Base-by-base conservation (phyloP, 1,139 yeast genomes). In the Debaryomycetaceae sp. region DNA sequence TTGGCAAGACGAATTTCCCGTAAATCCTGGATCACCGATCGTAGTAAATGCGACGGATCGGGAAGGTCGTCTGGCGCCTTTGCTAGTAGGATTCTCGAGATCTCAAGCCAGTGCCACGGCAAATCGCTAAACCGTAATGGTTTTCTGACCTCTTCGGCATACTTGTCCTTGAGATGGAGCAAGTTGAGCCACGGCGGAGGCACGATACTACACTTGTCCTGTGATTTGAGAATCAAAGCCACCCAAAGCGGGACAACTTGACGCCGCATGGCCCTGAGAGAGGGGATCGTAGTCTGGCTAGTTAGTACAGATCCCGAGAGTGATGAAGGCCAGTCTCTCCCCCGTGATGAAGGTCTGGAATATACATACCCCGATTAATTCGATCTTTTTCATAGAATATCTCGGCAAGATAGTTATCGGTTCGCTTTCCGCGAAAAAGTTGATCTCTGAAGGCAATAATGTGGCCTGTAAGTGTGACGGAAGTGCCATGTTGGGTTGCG, bases 91-190 rank as follows among this genome's bases (percentile, higher is more conserved):
- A 79, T 63, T 40, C 79, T 81, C 12, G 90, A 72, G 1, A 78
- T 49, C 31, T 87, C 95, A 16, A 87, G 58, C 98, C 98, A 90
- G 47, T 77, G 74, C 73, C 78, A 74, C 0, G 97, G 97, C 26
- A 90, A 55, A 11, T 65, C 60, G 29, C 87, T 72, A 45, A 90
- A 90, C 35, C 70, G 58, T 23, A 64, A 63, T 2, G 74, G 68
- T 31, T 67, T 50, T 5, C 61, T 56, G 27, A 73, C 56, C 44
- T 90, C 98, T 35, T 72, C 77, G 10, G 80, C 86, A 41, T 81
- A 74, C 30, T 68, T 64, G 4, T 61, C 63, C 34, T 69, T 68
- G 32, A 90, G 52, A 32, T 59, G 62, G n/a, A 60, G 58, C 30
- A 70, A 53, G 12, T 65, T 68, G n/a, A 90, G 62, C 99, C 99